Evolutionary conservation across 805 yeast species (phyloP).

Genomic region (Candida patagonica): DNA sequence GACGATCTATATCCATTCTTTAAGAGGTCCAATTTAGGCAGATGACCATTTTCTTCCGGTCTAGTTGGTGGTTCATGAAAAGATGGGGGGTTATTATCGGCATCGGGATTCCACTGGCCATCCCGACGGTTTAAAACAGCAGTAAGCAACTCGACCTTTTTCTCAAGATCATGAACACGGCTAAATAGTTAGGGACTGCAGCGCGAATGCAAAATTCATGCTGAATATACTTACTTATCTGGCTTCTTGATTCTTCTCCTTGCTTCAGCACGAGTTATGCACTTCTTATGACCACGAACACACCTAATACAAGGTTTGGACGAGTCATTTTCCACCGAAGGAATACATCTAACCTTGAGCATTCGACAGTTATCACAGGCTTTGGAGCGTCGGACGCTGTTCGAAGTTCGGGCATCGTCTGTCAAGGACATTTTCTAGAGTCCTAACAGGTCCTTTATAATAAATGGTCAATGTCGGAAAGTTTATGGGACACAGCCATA

Average conservation of each 20-base stretch:
- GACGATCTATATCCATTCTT: background rate
- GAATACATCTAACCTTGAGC: slow-evolving; percentile 76
- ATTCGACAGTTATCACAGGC: slow-evolving; percentile 54
- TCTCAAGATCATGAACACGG: slow-evolving; percentile 27
- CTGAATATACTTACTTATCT: slow-evolving; percentile 19
- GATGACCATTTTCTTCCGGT: background rate
- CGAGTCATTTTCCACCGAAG: slow-evolving; percentile 49
- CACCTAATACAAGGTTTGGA: slow-evolving; percentile 69
- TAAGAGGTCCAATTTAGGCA: background rate
- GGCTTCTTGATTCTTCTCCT: slow-evolving; percentile 38
- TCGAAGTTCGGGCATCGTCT: background rate
- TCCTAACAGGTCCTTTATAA: too few species aligned
- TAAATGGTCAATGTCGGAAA: too few species aligned
- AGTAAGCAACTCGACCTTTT: slow-evolving; percentile 22
- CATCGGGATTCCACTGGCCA: too few species aligned
- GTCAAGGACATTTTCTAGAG: too few species aligned
- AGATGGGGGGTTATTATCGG: slow-evolving; percentile 1
- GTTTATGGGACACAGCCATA: too few species aligned
- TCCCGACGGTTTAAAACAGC: slow-evolving; percentile 14
- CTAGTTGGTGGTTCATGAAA: background rate
- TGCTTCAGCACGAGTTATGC: slow-evolving; percentile 60
- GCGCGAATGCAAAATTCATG: too few species aligned
- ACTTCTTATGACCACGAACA: slow-evolving; percentile 47
- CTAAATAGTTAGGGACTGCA: slow-evolving; percentile 10
- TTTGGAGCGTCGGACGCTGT: slow-evolving; percentile 16